Evolutionary conservation across 257 asterid genomes (phyloP), one percentile per base, ranked within the genome.

Genomic region (Jaltomata sinuosa): DNA sequence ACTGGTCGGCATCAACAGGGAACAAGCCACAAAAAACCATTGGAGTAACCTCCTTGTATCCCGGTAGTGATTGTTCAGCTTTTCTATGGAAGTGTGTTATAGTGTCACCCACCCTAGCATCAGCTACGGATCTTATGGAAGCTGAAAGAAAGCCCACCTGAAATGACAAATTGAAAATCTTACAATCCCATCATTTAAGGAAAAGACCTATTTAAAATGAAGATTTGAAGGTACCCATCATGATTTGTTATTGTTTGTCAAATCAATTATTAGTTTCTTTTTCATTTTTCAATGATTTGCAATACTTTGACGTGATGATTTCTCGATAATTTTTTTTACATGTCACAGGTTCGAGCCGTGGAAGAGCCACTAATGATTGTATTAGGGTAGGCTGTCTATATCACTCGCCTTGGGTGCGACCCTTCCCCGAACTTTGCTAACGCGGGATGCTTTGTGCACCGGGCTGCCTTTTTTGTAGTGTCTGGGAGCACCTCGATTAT

Each of bases 61-160:
- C 99, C 31, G 99, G 97, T 81, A 96, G 89, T 53, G 97, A 96
- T 85, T 92, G 88, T 84, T 92, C 93, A 47, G 98, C 98, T 88
- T 88, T 96, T 89, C 93, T 93, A 85, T 86, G 83, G 90, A 89
- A 91, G 79, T 92, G 98, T 15, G 99, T 96, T 79, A 96, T 89
- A 3, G 99, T 96, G 89, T 96, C 99, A 89, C 99, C 99, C 85
- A 96, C 99, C 92, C 99, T 93, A 85, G 99, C 99, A 93, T 96
- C 99, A 42, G 98, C 99, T 74, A 96, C 99, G 47, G 98, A 92
- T 89, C 97, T 93, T 83, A 96, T 93, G 83, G 99, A 96, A 86
- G 99, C 99, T 47, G 99, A 93, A 85, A 96, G 89, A 83, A 93
- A 96, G 49, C 99, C 99, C 29, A 96, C 99, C 99, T 96, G 91